Evolutionary conservation across 768 basidiomycete species (phyloP).

Genomic region (Lactarius vividus): DNA sequence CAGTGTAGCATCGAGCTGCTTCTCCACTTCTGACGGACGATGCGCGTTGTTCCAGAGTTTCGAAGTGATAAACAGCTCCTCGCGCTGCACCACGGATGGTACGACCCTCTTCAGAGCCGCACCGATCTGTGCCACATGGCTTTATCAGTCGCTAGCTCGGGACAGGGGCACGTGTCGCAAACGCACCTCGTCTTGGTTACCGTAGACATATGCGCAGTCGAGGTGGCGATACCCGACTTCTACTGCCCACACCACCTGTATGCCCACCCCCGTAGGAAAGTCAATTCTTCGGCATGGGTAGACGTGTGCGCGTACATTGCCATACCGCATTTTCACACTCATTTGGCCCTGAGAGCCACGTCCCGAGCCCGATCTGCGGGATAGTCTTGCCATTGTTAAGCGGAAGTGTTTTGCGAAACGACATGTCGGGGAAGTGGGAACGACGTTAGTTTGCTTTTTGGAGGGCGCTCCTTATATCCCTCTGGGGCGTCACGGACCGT

Average conservation of each 20-base stretch:
- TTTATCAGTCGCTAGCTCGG: neutral
- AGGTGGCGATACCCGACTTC: constrained; percentile 79
- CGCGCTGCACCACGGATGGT: constrained; percentile 71
- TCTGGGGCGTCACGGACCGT: neutral
- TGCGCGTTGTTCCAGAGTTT: constrained; percentile 84
- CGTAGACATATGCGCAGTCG: constrained; percentile 77
- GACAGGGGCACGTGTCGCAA: neutral
- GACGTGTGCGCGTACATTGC: neutral
- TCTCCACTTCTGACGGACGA: constrained; percentile 62
- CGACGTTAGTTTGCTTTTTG: neutral
- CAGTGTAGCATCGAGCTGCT: constrained; percentile 74
- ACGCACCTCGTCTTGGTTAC: constrained; percentile 66
- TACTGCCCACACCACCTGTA: constrained; percentile 72
- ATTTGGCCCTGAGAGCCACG: constrained; percentile 72
- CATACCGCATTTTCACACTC: constrained; percentile 74
- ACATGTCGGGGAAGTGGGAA: constrained; percentile 36
- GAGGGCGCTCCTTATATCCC: neutral
- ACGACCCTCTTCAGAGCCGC: constrained; percentile 74
- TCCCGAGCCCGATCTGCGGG: constrained; percentile 80
- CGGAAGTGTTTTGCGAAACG: constrained; percentile 38
- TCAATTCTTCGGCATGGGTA: neutral
- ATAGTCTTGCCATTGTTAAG: constrained; percentile 52
- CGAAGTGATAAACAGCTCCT: constrained; percentile 77
- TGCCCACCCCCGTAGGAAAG: neutral
- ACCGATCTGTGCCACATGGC: constrained; percentile 43